Evolutionary conservation across 495 filamentous ascomycete species (phyloP).

Genomic region (Daldinia childiae): DNA sequence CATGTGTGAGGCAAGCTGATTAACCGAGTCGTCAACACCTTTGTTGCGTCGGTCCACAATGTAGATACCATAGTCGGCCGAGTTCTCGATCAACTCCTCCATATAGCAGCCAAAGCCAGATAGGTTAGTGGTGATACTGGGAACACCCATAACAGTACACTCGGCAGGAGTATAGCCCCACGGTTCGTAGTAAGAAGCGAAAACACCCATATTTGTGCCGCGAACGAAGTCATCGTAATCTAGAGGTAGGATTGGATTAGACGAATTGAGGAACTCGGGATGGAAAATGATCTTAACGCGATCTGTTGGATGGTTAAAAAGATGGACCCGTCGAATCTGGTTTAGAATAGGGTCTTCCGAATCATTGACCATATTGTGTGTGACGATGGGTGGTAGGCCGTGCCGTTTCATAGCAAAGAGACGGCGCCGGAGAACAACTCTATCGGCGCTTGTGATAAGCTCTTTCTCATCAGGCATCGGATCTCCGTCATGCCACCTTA

Average conservation of each 20-base stretch:
- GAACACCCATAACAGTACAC: constrained; percentile 99
- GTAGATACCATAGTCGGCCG: constrained; percentile 97
- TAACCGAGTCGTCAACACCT: constrained; percentile 96
- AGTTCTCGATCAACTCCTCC: constrained; percentile 99
- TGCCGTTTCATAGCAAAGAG: constrained; percentile 96
- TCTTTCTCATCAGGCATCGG: constrained; percentile 95
- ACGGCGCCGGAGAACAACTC: constrained; percentile 88
- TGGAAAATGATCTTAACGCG: constrained; percentile 98
- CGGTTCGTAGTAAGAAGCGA: constrained; percentile 97
- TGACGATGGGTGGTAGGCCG: constrained; percentile 90
- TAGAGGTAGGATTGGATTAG: constrained; percentile 92
- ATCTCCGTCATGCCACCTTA: constrained; percentile 94
- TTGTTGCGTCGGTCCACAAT: constrained; percentile 96
- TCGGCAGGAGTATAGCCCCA: constrained; percentile 99
- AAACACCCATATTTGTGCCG: constrained; percentile 93
- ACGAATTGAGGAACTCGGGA: constrained; percentile 94
- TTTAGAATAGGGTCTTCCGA: constrained; percentile 92
- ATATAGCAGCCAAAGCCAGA: constrained; percentile 99
- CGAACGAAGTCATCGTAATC: constrained; percentile 99
- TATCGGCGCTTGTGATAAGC: constrained; percentile 87
- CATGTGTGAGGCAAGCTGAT: constrained; percentile 93
- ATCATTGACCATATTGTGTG: constrained; percentile 99
- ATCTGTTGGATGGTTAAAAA: constrained; percentile 95
- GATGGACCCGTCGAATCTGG: constrained; percentile 92
- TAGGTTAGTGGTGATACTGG: constrained; percentile 97